phyloP scores from a whole-genome alignment of 176 grass and related monocot species.

The Avena eriantha region DNA sequence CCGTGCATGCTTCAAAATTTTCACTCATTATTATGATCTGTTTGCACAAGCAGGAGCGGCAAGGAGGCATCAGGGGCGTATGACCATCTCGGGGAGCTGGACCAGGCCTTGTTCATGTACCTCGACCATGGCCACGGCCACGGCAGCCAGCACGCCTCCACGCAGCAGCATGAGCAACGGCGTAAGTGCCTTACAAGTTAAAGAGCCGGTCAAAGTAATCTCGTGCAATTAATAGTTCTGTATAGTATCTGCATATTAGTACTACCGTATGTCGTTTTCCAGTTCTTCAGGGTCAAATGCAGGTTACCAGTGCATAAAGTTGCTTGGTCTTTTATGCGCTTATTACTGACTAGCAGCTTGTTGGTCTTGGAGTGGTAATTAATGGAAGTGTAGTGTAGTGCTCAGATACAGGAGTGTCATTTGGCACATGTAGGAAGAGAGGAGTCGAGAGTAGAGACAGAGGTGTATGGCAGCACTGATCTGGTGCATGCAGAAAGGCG shows the following conservation, averaged over 20 bases:
- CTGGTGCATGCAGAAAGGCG: conserved; percentile 44
- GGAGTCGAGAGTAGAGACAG: conserved; percentile 17
- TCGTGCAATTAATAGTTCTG: background rate
- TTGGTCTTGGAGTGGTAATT: background rate
- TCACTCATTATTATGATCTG: background rate
- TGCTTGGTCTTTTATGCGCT: conserved; percentile 7
- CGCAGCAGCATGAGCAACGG: conserved; percentile 58
- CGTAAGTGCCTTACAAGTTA: conserved; percentile 43
- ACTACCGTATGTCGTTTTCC: background rate
- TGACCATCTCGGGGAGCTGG: conserved; percentile 80
- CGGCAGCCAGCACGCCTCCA: conserved; percentile 34
- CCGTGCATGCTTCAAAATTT: conserved; percentile 38
- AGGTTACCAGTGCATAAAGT: background rate
- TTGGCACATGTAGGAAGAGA: background rate
- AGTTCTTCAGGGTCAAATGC: conserved; percentile 30
- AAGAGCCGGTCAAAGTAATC: background rate
- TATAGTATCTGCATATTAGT: background rate
- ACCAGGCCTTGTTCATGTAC: conserved; percentile 83
- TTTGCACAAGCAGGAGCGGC: conserved; percentile 22
- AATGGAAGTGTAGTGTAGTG: conserved; percentile 26
- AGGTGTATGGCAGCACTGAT: conserved; percentile 40
- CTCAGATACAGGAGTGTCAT: conserved; percentile 35
- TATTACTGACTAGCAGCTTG: background rate
- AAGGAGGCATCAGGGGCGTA: conserved; percentile 70
- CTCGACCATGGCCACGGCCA: conserved; percentile 65